Evolutionary conservation across 106 monocot genomes (phyloP).

Genomic region (Apostasia shenzhenica): DNA sequence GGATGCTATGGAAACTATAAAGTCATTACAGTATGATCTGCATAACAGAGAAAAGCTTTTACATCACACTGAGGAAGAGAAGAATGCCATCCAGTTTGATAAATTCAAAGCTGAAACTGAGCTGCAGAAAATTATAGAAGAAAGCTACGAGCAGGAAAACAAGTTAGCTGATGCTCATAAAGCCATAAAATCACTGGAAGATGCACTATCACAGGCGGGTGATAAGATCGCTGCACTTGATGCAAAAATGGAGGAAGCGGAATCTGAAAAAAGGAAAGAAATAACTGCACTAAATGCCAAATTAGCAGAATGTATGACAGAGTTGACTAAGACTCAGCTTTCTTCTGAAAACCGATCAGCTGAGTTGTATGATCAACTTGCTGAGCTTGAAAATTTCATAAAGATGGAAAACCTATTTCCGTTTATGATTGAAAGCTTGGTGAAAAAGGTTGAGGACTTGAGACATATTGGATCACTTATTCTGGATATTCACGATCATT

Average conservation of each 20-base stretch:
- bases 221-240: constrained; percentile 36
- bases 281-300: constrained; percentile 50
- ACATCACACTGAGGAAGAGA: constrained; percentile 41
- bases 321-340: constrained; percentile 38
- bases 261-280: constrained; percentile 39
- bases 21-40: constrained; percentile 47
- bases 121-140: constrained; percentile 52
- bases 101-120: constrained; percentile 41
- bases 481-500: constrained; percentile 50
- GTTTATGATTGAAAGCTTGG: constrained; percentile 50
- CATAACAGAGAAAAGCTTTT: constrained; percentile 29
- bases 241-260: constrained; percentile 46
- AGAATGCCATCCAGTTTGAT: constrained; percentile 26
- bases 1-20: constrained; percentile 41
- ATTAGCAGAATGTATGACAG: constrained; percentile 52
- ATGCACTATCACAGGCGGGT: constrained; percentile 37
- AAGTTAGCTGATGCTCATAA: constrained; percentile 50
- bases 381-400: constrained; percentile 40
- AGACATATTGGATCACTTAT: constrained; percentile 47
- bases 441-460: constrained; percentile 34
- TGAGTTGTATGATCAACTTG: constrained; percentile 42
- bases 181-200: constrained; percentile 46
- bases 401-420: constrained; percentile 39
- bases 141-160: constrained; percentile 24
- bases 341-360: constrained; percentile 39